Evolutionary conservation across 768 basidiomycete species (phyloP).

Genomic region (Tulasnella sp.): DNA sequence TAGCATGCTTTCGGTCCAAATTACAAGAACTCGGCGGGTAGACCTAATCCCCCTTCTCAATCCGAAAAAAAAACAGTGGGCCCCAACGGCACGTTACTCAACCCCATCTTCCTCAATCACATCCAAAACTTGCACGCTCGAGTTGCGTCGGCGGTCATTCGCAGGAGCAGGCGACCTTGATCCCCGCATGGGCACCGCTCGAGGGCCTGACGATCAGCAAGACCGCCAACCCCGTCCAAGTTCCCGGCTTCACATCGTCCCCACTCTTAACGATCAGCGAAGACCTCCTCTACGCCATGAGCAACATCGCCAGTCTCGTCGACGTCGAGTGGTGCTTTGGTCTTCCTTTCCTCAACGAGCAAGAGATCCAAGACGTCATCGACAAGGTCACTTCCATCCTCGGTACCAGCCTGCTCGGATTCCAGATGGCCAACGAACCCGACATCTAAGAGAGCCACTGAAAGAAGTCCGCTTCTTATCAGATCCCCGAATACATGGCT

Average conservation of each 20-base stretch:
- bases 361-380: neutral
- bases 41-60: no score
- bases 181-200: conserved; percentile 46
- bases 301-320: conserved; percentile 35
- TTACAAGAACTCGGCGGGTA: no score
- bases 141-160: conserved; percentile 72
- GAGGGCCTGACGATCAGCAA: conserved; percentile 53
- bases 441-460: conserved; percentile 47
- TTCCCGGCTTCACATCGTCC: conserved; percentile 44
- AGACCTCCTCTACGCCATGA: conserved; percentile 41
- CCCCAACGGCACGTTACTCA: no score
- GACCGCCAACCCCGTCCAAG: conserved; percentile 30
- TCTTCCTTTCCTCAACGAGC: conserved; percentile 31
- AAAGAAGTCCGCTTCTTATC: conserved; percentile 34
- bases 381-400: neutral
- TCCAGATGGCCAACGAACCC: conserved; percentile 60
- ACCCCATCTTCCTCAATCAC: no score
- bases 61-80: no score
- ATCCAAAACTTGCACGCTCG: no score
- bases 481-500: conserved; percentile 32
- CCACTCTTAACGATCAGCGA: conserved; percentile 40
- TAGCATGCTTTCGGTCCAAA: no score
- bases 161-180: conserved; percentile 57
- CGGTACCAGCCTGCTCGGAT: conserved; percentile 32
- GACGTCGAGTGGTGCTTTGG: conserved; percentile 40